Base-by-base conservation (phyloP, 495 filamentous ascomycete genomes). In the Evansstolkia leycettana region DNA sequence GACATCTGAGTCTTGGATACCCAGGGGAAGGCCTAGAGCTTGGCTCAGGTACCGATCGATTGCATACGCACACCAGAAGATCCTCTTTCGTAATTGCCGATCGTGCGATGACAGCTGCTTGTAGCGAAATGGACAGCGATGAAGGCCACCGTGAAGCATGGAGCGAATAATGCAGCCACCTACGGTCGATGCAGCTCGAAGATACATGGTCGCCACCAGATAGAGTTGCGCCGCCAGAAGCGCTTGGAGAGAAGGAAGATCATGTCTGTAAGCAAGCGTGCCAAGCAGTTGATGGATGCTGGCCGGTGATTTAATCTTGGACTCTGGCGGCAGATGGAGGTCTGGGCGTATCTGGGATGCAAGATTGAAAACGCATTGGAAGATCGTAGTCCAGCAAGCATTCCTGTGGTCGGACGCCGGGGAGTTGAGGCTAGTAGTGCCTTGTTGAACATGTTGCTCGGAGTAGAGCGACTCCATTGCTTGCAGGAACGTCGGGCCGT, bases 31-130 rank as follows among this genome's bases (percentile, higher is more conserved):
- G 0, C 67, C 66, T 9, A 71, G 48, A 0, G 62, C 57, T 33
- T 69, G 62, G 17, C 64, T 67, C 15, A 70, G 40, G 35, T 64
- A 70, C 7, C 66, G 50, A 39, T 70, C 67, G 28, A 70, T 57
- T 11, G 57, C 55, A 43, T 71, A 71, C 0, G 62, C 63, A 34
- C 57, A 66, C 67, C 67, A 71, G 43, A 71, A 71, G 24, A 71
- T 56, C 2, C 65, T 48, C 34, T 64, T 64, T 9, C 60, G 52
- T 32, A 64, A 36, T 16, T 62, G 56, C 11, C 60, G 46, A 29
- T 64, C 58, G 43, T 62, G 58, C 5, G 54, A 54, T 7, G 54
- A 57, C 28, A 64, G 52, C 30, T 62, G 50, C n/a, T 45, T 45
- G 41, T 60, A 64, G 1, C 60, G 56, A 36, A 56, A 64, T 5